phyloP scores from a whole-genome alignment of 495 filamentous ascomycete genomes.

The Aspergillus leporis region DNA sequence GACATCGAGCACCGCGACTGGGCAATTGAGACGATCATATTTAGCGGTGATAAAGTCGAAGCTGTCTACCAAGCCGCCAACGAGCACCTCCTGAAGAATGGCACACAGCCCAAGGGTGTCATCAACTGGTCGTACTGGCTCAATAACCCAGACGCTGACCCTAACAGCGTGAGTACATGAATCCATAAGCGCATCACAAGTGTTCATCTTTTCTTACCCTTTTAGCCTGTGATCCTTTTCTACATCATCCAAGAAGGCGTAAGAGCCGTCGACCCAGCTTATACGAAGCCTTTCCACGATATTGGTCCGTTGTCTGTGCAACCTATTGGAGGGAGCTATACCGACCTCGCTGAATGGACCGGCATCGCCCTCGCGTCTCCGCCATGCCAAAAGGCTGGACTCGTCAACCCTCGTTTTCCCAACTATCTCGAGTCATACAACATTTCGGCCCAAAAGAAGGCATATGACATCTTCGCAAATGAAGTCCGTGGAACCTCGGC shows the following conservation, averaged over 20 bases:
- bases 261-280: constrained; percentile 35
- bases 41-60: constrained; percentile 49
- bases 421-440: constrained; percentile 49
- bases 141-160: constrained; percentile 40
- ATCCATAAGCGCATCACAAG: neutral
- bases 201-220: neutral
- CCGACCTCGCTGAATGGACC: constrained; percentile 45
- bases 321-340: constrained; percentile 39
- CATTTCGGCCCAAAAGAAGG: constrained; percentile 38
- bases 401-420: constrained; percentile 52
- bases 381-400: constrained; percentile 48
- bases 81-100: constrained; percentile 37
- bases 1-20: constrained; percentile 40
- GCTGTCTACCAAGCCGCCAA: constrained; percentile 49
- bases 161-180: constrained; percentile 27
- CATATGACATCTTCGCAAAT: constrained; percentile 41
- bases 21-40: constrained; percentile 47
- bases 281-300: constrained; percentile 45
- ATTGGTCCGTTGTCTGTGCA: constrained; percentile 42
- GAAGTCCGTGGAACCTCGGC: constrained; percentile 28
- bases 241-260: constrained; percentile 55
- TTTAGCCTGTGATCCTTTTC: constrained; percentile 46
- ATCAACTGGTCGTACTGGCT: constrained; percentile 56
- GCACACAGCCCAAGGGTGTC: constrained; percentile 39
- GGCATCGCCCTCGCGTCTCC: constrained; percentile 33